Evolutionary conservation across 192 early-diverging fungal genomes (phyloP).

Genomic region (Geranomyces michiganensis): DNA sequence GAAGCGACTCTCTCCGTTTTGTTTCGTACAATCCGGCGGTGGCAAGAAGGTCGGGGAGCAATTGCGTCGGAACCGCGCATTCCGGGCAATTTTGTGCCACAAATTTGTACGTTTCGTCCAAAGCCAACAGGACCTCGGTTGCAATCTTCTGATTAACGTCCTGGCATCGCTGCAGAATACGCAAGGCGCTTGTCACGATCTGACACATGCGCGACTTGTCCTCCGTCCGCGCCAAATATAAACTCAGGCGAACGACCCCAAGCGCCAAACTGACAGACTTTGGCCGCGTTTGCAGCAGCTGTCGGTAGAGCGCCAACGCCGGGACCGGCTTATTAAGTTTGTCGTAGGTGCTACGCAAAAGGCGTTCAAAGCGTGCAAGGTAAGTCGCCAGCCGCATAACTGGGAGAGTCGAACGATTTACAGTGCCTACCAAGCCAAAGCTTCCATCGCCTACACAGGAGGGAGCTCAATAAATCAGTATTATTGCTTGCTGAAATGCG

Average conservation of each 20-base stretch:
- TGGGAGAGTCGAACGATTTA: too few relatives aligned
- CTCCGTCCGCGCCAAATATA: background rate
- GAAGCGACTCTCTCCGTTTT: background rate
- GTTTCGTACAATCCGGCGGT: background rate
- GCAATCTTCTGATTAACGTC: background rate
- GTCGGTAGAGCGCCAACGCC: background rate
- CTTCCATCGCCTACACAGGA: constrained; percentile 1
- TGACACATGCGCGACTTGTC: background rate
- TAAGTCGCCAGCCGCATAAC: background rate
- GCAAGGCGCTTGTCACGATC: background rate
- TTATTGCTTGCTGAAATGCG: too few relatives aligned
- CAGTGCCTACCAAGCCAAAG: background rate
- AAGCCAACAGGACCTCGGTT: background rate
- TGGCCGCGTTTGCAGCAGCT: background rate
- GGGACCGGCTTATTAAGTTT: background rate
- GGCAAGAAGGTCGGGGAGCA: background rate
- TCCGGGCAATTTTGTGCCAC: constrained; percentile 1
- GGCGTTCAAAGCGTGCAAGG: background rate
- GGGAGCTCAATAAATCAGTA: background rate
- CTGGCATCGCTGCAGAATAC: constrained; percentile 2
- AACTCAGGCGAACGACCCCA: background rate
- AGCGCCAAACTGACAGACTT: background rate
- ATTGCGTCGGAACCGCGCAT: background rate
- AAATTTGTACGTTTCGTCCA: constrained; percentile 3
- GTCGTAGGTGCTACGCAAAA: background rate